Percentiles rank a stretch among this genome's conserved stretches.
These are phyloP conservation scores for Meyerozyma carpophila DNA, from an alignment of 1,139 yeast genomes.

Conservation along the genomic window DNA sequence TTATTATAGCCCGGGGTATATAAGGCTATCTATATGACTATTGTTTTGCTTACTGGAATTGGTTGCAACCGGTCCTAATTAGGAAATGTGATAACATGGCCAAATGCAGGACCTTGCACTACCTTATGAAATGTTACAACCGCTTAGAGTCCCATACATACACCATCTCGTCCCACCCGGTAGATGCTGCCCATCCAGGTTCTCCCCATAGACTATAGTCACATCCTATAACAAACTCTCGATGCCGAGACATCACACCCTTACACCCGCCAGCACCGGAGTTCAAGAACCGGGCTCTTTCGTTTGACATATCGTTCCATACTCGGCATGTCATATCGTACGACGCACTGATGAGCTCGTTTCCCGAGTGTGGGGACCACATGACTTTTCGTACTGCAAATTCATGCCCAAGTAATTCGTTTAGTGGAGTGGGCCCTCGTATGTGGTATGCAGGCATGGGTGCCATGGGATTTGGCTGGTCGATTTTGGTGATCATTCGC, in stretches of 20 bases:
- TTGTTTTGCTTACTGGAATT: constrained; percentile 1
- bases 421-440: constrained; percentile 64
- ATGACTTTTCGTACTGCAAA: constrained; percentile 76
- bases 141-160: constrained; percentile 78
- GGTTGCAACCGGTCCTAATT: constrained; percentile 2
- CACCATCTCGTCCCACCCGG: constrained; percentile 97
- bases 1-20: neutral
- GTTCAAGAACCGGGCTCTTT: constrained; percentile 42
- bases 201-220: constrained; percentile 97
- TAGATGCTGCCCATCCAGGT: constrained; percentile 92
- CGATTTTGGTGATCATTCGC: constrained; percentile 53
- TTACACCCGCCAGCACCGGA: constrained; percentile 30
- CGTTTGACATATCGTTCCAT: constrained; percentile 71
- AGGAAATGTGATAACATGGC: neutral
- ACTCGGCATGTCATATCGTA: constrained; percentile 90
- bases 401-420: constrained; percentile 82
- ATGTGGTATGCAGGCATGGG: constrained; percentile 41
- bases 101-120: neutral
- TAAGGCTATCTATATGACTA: neutral
- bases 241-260: constrained; percentile 63
- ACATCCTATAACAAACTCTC: constrained; percentile 90
- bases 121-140: constrained; percentile 7
- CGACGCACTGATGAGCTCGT: constrained; percentile 67
- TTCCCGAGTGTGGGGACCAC: constrained; percentile 87
- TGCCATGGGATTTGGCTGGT: constrained; percentile 29